Evolutionary conservation across 1,139 yeast genomes (phyloP), one percentile per base, ranked within the genome.

Genomic region (Suhomyces kunorum): DNA sequence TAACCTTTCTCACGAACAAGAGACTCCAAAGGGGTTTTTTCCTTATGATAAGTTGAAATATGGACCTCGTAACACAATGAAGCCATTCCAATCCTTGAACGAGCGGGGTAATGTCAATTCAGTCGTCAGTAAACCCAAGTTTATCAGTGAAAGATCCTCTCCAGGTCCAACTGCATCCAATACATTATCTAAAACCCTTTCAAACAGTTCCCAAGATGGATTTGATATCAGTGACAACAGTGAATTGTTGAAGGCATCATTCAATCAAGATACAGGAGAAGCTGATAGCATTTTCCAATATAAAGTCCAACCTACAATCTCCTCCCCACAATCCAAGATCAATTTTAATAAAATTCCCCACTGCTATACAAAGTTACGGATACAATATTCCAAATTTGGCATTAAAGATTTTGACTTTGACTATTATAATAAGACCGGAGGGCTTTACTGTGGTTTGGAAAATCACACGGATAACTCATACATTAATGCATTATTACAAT

Each of bases 371-470:
- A 80, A 81, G 53, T 68, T 88, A 40, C 87, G 85, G 45, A 87
- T 92, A 45, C 78, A 85, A 34, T 90, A 90, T 59, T 86, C 95
- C 43, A 84, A 80, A 53, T 92, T 89, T 62, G 98, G 98, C 14
- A 90, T 94, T 20, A 89, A 85, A 51, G 97, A 89, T 61, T 92
- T 92, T 64, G 97, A 94, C 64, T 92, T 92, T 57, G 82, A 78
- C 40, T 84, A 81, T 53, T 92, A 86, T 66, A 89, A 90, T 56
- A 70, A 73, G 35, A 87, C 98, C 0, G 55, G 60, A 2, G 58
- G 55, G 1, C 36, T 39, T 4, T 85, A 71, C 51, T 79, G 96
- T n/a, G 98, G 98, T 0, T 68, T 94, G 23, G 98, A 92, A 59
- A 84, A 89, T 14, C 94, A 88, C 55, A 76, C 85, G 11, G 89